Conservation (phyloP, 2,329 filamentous ascomycete species). For the Ascochyta fabae region DNA sequence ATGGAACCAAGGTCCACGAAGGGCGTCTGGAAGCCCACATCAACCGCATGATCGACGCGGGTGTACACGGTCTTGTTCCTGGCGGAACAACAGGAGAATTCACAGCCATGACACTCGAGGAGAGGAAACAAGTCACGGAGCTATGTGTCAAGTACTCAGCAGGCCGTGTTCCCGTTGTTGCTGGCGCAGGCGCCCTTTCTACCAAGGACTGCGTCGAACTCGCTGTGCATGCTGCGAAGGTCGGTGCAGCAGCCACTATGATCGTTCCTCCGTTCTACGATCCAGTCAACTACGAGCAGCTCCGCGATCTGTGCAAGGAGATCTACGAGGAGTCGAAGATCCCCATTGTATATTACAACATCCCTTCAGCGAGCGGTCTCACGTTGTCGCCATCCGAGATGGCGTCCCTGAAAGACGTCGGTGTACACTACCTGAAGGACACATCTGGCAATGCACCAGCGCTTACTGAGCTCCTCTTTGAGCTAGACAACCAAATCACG, state of each 20-base stretch:
- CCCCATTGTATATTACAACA: constrained; percentile 61
- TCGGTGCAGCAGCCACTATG: constrained; percentile 55
- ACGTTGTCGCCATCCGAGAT: constrained; percentile 53
- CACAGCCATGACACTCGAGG: constrained; percentile 52
- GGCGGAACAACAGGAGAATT: constrained; percentile 61
- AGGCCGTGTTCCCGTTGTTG: constrained; percentile 53
- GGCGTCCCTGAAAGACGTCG: constrained; percentile 53
- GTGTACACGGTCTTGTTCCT: constrained; percentile 59
- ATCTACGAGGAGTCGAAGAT: constrained; percentile 51
- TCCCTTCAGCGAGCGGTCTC: constrained; percentile 56
- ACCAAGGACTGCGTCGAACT: constrained; percentile 53
- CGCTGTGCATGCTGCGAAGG: constrained; percentile 49
- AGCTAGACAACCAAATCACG: constrained; percentile 51
- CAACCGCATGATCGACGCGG: constrained; percentile 53
- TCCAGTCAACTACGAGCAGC: constrained; percentile 49
- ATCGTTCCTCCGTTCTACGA: constrained; percentile 61
- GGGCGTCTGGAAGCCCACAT: constrained; percentile 53
- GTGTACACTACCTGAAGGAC: constrained; percentile 60
- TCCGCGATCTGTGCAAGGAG: constrained; percentile 52
- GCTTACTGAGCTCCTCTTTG: constrained; percentile 58
- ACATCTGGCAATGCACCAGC: constrained; percentile 60
- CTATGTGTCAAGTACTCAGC: constrained; percentile 47
- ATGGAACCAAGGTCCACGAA: constrained; percentile 52
- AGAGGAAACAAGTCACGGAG: constrained; percentile 56
- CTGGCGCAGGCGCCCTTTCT: constrained; percentile 55